Percentiles rank a stretch among this genome's conserved stretches.
phyloP scores from a whole-genome alignment of 2,329 filamentous ascomycete species.

The Monosporascus cannonballus region DNA sequence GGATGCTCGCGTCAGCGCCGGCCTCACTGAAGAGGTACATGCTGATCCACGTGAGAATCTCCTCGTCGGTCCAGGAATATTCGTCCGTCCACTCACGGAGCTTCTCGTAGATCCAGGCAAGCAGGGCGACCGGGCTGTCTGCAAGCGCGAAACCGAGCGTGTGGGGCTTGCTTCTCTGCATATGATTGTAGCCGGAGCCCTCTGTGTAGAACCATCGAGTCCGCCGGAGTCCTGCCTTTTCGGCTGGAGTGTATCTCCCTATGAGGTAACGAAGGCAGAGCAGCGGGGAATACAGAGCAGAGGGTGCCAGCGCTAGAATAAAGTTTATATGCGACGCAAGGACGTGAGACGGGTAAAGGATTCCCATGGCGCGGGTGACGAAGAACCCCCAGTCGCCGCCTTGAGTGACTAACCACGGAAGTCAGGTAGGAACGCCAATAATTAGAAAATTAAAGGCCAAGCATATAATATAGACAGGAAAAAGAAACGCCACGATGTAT shows the following conservation, averaged over 20 bases:
- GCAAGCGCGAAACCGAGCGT: constrained; percentile 63
- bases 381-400: constrained; percentile 66
- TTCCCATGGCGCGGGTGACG: constrained; percentile 55
- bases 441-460: not conserved
- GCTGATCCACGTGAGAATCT: constrained; percentile 68
- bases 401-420: constrained; percentile 32
- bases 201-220: constrained; percentile 47
- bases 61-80: constrained; percentile 69
- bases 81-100: constrained; percentile 67
- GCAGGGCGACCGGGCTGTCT: constrained; percentile 62
- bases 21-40: constrained; percentile 67
- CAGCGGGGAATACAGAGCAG: constrained; percentile 42
- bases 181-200: constrained; percentile 48
- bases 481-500: constrained; percentile 19
- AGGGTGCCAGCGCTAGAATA: constrained; percentile 40
- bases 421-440: not conserved
- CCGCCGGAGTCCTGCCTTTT: constrained; percentile 45
- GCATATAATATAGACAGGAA: not conserved
- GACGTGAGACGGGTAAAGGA: constrained; percentile 48
- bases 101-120: constrained; percentile 79
- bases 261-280: constrained; percentile 48
- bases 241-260: constrained; percentile 41
- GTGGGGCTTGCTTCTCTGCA: constrained; percentile 62
- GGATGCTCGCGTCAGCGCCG: constrained; percentile 55
- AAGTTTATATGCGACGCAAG: constrained; percentile 55